Evolutionary conservation across 177 flowering plant species (phyloP).

Genomic region (Vitis hybrid): DNA sequence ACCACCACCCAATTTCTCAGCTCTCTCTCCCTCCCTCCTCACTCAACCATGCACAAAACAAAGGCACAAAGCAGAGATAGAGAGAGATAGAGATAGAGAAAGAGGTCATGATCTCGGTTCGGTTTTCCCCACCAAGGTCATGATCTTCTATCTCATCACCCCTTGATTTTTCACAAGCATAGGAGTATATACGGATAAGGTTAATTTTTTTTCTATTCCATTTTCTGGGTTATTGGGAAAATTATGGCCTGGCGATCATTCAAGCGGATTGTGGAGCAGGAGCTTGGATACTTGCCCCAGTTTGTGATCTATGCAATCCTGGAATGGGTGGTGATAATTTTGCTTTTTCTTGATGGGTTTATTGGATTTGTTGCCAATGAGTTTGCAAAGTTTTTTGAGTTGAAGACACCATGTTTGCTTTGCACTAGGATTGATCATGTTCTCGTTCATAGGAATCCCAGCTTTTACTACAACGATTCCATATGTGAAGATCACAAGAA

Average conservation of each 20-base stretch:
- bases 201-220: neutral
- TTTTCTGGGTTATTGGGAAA: neutral
- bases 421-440: conserved; percentile 74
- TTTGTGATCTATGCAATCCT: conserved; percentile 56
- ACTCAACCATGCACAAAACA: conserved; percentile 4
- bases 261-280: conserved; percentile 46
- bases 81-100: conserved; percentile 25
- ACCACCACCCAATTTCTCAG: conserved; percentile 17
- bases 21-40: conserved; percentile 2
- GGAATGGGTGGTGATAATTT: conserved; percentile 67
- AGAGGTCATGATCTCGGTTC: conserved; percentile 54
- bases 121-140: conserved; percentile 37
- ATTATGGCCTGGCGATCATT: conserved; percentile 46
- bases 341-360: conserved; percentile 65
- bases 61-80: conserved; percentile 8
- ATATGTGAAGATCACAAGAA: conserved; percentile 74
- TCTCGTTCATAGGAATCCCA: conserved; percentile 32
- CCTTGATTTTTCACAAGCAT: neutral
- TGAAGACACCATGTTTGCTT: conserved; percentile 62
- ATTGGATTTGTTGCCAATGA: conserved; percentile 58
- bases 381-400: conserved; percentile 57
- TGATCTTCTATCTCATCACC: conserved; percentile 39
- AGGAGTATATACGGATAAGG: too few relatives aligned
- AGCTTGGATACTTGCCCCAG: conserved; percentile 52
- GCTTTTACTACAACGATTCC: conserved; percentile 63